A percentile compares a stretch with the other conserved stretches of the same genome.
phyloP scores from a whole-genome alignment of 225 moss, liverwort and hornwort species.

The Asterella californica region DNA sequence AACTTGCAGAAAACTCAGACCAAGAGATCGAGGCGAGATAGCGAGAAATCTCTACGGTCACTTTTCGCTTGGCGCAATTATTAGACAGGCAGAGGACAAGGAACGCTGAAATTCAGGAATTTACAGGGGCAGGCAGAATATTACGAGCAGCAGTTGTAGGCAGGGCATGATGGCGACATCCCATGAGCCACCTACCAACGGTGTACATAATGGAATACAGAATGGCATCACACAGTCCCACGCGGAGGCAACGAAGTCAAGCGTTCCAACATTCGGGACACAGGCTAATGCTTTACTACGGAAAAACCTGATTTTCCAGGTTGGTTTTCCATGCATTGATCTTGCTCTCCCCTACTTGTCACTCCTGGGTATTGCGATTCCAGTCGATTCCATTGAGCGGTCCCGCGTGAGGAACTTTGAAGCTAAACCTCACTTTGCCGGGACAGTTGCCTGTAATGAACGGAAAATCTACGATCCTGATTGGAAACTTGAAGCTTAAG shows the following conservation, averaged over 20 bases:
- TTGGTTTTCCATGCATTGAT: not conserved
- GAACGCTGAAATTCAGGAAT: not conserved
- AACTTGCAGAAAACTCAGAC: not conserved
- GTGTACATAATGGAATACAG: not conserved
- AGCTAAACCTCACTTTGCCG: too few species aligned
- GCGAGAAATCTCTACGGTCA: too few species aligned
- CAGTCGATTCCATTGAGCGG: too few species aligned
- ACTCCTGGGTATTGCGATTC: too few species aligned
- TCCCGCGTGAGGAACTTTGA: too few species aligned
- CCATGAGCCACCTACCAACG: not conserved
- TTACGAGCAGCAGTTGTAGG: too few species aligned
- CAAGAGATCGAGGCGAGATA: too few species aligned
- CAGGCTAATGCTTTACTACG: conserved; percentile 53
- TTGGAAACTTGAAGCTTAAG: not conserved
- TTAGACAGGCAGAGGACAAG: not conserved
- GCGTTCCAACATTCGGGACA: conserved; percentile 32
- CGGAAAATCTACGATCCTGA: too few species aligned
- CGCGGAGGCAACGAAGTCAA: not conserved
- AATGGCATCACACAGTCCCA: not conserved
- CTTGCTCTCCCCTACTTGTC: too few species aligned
- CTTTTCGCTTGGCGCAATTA: not conserved
- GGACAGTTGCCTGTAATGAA: too few species aligned
- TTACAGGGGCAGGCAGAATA: not conserved
- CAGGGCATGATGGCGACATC: conserved; percentile 3
- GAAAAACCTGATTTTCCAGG: conserved; percentile 49